A percentile compares a stretch with the other conserved stretches of the same genome.
phyloP scores from a whole-genome alignment of 164 flowering plant genomes.

The Protea cynaroides region DNA sequence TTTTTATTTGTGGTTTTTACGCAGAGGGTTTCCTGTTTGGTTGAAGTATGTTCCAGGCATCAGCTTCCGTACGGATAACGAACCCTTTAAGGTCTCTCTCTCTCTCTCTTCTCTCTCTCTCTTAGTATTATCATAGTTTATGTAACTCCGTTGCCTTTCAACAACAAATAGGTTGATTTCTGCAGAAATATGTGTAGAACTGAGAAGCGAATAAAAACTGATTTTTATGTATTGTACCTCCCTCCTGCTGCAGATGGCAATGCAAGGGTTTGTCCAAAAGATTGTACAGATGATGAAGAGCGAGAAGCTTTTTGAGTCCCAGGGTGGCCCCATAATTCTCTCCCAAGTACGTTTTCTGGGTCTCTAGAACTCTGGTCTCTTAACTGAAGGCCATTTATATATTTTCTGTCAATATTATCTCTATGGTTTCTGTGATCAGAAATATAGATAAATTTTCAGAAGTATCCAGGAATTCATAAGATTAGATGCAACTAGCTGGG shows the following conservation, averaged over 20 bases:
- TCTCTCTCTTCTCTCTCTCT: neutral
- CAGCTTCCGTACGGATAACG: conserved; percentile 88
- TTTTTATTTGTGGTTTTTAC: neutral
- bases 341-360: conserved; percentile 48
- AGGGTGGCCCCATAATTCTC: conserved; percentile 86
- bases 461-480: neutral
- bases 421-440: neutral
- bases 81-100: conserved; percentile 70
- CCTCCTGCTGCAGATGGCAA: conserved; percentile 50
- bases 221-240: neutral
- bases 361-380: neutral
- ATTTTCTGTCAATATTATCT: neutral
- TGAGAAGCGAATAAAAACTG: neutral
- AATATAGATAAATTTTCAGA: too few species aligned
- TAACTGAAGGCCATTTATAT: neutral
- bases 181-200: too few species aligned
- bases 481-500: neutral
- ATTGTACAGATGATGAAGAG: conserved; percentile 71
- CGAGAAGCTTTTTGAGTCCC: conserved; percentile 63
- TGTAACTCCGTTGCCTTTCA: neutral
- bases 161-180: neutral
- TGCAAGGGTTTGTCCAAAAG: conserved; percentile 74
- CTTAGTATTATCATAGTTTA: neutral
- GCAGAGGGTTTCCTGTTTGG: conserved; percentile 92
- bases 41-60: conserved; percentile 87